Evolutionary conservation across 305 asterid genomes (phyloP).

Genomic region (Fraxinus xanthoxyloides): DNA sequence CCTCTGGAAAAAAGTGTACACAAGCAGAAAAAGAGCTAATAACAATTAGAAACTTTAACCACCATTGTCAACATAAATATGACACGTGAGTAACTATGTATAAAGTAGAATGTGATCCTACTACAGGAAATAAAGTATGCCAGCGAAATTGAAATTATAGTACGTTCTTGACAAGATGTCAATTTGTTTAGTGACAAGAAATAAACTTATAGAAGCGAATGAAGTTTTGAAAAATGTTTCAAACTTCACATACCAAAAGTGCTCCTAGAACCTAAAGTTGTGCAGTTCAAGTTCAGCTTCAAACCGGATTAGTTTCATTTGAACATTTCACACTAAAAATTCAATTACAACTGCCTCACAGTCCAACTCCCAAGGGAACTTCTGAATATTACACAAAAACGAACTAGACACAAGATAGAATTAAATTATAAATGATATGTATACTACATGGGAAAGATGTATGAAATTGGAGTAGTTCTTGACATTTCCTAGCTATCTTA

Average conservation of each 20-base stretch:
- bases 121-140: neutral
- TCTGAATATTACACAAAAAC: neutral
- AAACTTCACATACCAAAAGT: conserved; percentile 5
- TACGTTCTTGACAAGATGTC: neutral
- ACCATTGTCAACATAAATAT: neutral
- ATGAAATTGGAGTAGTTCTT: neutral
- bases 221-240: neutral
- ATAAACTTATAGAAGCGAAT: neutral
- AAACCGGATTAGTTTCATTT: neutral
- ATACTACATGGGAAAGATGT: neutral
- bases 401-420: neutral
- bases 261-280: neutral
- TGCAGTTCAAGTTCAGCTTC: neutral
- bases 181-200: neutral
- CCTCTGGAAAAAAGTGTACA: neutral
- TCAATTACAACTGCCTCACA: neutral
- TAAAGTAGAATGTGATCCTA: neutral
- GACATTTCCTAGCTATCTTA: neutral
- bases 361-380: neutral
- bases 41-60: neutral
- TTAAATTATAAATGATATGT: neutral
- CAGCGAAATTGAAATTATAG: neutral
- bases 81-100: neutral
- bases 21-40: neutral
- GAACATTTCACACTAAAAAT: neutral